Conservation (phyloP, 129 eudicot species). For the sunflower (Helianthus annuus) region DNA sequence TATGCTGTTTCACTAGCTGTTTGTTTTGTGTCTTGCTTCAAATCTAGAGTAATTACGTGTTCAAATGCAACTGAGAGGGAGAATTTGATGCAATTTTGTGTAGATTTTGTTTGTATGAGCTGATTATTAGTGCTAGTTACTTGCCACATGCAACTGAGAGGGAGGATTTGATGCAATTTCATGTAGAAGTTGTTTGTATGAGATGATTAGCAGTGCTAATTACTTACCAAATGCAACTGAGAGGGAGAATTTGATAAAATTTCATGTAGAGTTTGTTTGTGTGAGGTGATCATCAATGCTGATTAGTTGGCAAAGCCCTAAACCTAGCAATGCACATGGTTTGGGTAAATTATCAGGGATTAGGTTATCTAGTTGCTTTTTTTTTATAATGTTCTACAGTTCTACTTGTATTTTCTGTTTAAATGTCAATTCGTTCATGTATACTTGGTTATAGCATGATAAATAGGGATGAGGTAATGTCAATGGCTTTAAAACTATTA, state of each 20-base stretch:
- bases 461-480: slow-evolving; percentile 9
- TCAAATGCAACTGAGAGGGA: no score
- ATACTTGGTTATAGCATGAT: slow-evolving; percentile 1
- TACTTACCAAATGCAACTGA: not conserved
- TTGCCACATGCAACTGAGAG: no score
- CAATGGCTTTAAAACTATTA: not conserved
- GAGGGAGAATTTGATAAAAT: no score
- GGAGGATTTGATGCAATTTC: not conserved
- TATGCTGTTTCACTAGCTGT: not conserved
- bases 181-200: not conserved
- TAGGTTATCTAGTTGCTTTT: slow-evolving; percentile 7
- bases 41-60: slow-evolving; percentile 2
- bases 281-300: not conserved
- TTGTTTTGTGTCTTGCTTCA: not conserved
- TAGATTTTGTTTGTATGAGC: no score
- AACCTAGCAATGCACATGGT: not conserved
- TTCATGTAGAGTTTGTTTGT: not conserved
- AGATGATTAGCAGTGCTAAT: not conserved
- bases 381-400: slow-evolving; percentile 5
- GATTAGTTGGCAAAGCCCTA: not conserved
- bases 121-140: no score
- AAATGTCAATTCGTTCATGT: not conserved
- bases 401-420: slow-evolving; percentile 6
- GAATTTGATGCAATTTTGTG: no score
- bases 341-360: not conserved